Percentiles rank a stretch among this genome's conserved stretches.
Evolutionary conservation across 139 green algal genomes (phyloP).

Genomic region (Tetraselmis striata): DNA sequence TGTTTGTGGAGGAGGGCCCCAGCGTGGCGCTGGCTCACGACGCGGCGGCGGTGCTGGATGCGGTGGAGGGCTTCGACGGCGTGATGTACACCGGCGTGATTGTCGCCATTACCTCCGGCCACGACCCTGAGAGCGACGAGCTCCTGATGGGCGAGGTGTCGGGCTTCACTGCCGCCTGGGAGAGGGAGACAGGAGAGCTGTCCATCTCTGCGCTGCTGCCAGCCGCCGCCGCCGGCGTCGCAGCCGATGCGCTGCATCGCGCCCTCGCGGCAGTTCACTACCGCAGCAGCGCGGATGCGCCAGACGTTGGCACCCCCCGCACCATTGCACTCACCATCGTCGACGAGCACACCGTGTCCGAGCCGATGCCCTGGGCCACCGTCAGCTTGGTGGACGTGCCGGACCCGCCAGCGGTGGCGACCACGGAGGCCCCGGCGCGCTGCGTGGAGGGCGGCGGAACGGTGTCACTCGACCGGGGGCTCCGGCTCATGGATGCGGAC

Average conservation of each 20-base stretch:
- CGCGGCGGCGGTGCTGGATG: not conserved
- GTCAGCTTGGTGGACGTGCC: not conserved
- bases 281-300: not conserved
- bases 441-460: not conserved
- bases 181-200: not conserved
- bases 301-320: not conserved
- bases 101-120: not conserved
- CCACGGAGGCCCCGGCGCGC: not conserved
- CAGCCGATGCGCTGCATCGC: not conserved
- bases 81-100: not conserved
- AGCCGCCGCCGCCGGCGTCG: not conserved
- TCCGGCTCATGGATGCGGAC: not conserved
- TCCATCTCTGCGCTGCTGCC: not conserved
- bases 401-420: not conserved
- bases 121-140: not conserved
- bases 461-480: not conserved
- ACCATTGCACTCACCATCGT: not conserved
- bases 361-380: not conserved
- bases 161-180: not conserved
- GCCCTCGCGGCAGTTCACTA: not conserved
- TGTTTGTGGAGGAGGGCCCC: not conserved
- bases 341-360: not conserved
- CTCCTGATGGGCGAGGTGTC: not conserved
- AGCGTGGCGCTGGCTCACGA: not conserved
- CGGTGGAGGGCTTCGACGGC: not conserved